Evolutionary conservation across 768 basidiomycete genomes (phyloP), one percentile per base, ranked within the genome.

Genomic region (Kondoa malvinella): DNA sequence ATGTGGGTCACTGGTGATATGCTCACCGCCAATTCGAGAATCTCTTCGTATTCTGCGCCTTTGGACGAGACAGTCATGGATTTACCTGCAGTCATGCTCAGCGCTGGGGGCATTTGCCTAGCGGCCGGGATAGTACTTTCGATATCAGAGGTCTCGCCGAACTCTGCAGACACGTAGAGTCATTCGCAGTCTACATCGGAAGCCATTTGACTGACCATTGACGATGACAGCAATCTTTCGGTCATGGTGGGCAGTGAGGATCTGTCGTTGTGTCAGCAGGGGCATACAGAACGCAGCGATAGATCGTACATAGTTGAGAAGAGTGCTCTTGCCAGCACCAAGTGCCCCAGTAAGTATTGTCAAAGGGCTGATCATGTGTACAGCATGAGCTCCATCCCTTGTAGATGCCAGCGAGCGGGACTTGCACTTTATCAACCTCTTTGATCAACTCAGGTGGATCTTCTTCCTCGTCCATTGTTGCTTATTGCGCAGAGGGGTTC

Each of bases 301-400:
- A 66, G 66, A n/a, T 8, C 40, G 40, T 8, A 76, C 83, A 66
- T 72, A 87, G 86, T 86, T 86, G 66, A 97, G 82, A 34, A 96
- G 79, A 0, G 94, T 96, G 1, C 89, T 91, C 78, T 97, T 97
- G 60, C 94, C 94, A 17, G 78, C 75, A 26, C 94, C 94, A 1
- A 97, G 83, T 73, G 94, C 96, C 17, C 94, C 94, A 66, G 88
- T 92, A 67, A 97, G 88, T 67, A 97, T 87, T 2, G 94, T 96
- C 29, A 95, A 82, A 2, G 94, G 94, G 0, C 69, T 68, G 3
- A 32, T 17, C 21, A 56, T n/a, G n/a, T n/a, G 40, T 4, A 68
- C 68, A 25, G 58, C 34, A n/a, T 50, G 26, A 26, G 33, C n/a
- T n/a, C n/a, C n/a, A n/a, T n/a, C n/a, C n/a, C n/a, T n/a, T n/a